Conservation (phyloP, 176 grass and related monocot genomes). For the Ensete ventricosum region DNA sequence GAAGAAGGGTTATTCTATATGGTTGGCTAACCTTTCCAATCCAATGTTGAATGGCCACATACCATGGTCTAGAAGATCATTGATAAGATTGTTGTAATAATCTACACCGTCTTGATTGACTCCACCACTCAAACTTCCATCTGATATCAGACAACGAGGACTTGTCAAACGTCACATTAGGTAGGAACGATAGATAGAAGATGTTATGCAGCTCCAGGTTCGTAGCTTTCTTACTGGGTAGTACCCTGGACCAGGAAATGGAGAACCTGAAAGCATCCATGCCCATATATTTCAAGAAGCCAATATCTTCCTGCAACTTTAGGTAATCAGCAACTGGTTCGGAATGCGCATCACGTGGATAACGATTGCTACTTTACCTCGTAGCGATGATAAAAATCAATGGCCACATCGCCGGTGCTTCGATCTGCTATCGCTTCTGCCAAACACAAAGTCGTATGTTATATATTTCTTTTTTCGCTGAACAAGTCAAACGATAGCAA, state of each 20-base stretch:
- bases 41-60: background rate
- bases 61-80: slow-evolving; percentile 40
- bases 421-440: background rate
- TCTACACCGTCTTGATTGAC: slow-evolving; percentile 50
- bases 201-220: too few species aligned
- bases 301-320: background rate
- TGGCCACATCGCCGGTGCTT: slow-evolving; percentile 7
- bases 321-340: too few species aligned
- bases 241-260: slow-evolving; percentile 15
- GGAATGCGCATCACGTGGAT: too few species aligned
- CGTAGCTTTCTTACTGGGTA: slow-evolving; percentile 2
- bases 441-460: background rate
- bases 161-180: background rate
- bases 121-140: slow-evolving; percentile 44
- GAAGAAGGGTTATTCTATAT: background rate
- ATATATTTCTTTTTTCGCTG: background rate
- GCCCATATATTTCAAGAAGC: background rate
- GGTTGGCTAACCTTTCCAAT: too few species aligned
- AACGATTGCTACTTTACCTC: background rate
- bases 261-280: slow-evolving; percentile 19
- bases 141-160: slow-evolving; percentile 13
- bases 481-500: background rate
- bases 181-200: too few species aligned
- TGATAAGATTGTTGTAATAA: slow-evolving; percentile 73
- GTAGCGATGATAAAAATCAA: slow-evolving; percentile 17